These are phyloP conservation scores for Hypoxylon sp. DNA, from an alignment of 2,329 filamentous ascomycete genomes.

Conservation along the genomic window DNA sequence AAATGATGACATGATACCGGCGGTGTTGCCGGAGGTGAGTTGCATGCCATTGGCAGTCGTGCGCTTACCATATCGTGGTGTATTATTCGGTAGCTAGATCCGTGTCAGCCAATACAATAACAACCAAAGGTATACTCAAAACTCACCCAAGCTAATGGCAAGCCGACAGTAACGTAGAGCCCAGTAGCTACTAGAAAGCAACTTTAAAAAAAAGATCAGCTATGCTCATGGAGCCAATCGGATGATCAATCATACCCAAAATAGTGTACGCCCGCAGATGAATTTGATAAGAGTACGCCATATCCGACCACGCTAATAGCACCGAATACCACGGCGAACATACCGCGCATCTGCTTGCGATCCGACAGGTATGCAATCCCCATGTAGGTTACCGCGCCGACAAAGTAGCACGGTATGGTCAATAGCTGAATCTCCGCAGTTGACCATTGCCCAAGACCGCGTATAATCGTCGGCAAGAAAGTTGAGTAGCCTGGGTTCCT, in stretches of 20 bases:
- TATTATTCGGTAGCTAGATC: constrained; percentile 71
- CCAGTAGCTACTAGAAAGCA: constrained; percentile 84
- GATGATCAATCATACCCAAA: constrained; percentile 63
- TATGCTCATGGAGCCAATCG: not conserved
- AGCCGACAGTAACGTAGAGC: constrained; percentile 73
- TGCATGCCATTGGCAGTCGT: constrained; percentile 80
- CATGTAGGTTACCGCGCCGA: constrained; percentile 80
- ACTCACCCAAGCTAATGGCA: constrained; percentile 69
- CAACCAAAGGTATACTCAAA: not conserved
- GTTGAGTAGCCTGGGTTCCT: constrained; percentile 75
- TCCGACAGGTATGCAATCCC: constrained; percentile 77
- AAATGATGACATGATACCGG: constrained; percentile 82
- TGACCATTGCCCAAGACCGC: constrained; percentile 75
- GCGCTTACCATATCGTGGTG: constrained; percentile 81
- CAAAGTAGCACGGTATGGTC: constrained; percentile 82
- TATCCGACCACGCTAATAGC: constrained; percentile 77
- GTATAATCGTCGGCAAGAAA: constrained; percentile 84
- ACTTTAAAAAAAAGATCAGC: constrained; percentile 50
- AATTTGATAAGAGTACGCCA: constrained; percentile 74
- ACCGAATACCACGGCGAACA: constrained; percentile 76
- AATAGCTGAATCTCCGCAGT: constrained; percentile 79
- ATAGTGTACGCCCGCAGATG: constrained; percentile 75
- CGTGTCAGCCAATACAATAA: constrained; percentile 18
- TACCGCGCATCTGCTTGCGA: constrained; percentile 73
- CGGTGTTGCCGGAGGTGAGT: constrained; percentile 77